Conservation (phyloP, 768 basidiomycete species). For the Solioccasus polychromus region DNA sequence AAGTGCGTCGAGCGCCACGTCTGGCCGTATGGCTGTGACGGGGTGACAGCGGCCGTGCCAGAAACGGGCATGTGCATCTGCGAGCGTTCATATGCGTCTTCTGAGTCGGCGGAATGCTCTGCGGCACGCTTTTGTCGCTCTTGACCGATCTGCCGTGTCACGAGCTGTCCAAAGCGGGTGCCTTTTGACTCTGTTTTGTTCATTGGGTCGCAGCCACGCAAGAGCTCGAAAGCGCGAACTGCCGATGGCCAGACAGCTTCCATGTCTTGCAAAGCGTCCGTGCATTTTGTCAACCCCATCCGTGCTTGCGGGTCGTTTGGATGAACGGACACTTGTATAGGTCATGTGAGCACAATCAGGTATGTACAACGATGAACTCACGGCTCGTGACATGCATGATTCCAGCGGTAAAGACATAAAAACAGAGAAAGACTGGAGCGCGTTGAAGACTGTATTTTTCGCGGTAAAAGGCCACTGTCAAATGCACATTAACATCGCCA, state of each 20-base stretch:
- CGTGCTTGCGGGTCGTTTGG: slow-evolving; percentile 69
- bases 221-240: slow-evolving; percentile 67
- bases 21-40: slow-evolving; percentile 24
- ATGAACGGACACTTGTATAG: slow-evolving; percentile 57
- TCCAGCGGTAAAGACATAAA: slow-evolving; percentile 76
- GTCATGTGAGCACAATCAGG: slow-evolving; percentile 2
- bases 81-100: slow-evolving; percentile 25
- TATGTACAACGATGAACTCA: slow-evolving; percentile 36
- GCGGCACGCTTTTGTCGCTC: slow-evolving; percentile 60
- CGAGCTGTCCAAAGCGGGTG: slow-evolving; percentile 6
- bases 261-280: slow-evolving; percentile 65
- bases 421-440: slow-evolving; percentile 68
- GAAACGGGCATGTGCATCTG: slow-evolving; percentile 12
- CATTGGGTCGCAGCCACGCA: slow-evolving; percentile 55
- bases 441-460: slow-evolving; percentile 60
- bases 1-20: slow-evolving; percentile 31
- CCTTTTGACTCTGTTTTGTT: slow-evolving; percentile 7
- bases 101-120: slow-evolving; percentile 46
- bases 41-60: background rate
- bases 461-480: slow-evolving; percentile 53
- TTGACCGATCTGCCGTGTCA: slow-evolving; percentile 13
- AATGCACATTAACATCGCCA: background rate
- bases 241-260: slow-evolving; percentile 75
- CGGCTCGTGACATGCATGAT: slow-evolving; percentile 76
- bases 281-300: slow-evolving; percentile 61